phyloP scores from a whole-genome alignment of 176 grass and related monocot genomes.

The Zoysia japonica region DNA sequence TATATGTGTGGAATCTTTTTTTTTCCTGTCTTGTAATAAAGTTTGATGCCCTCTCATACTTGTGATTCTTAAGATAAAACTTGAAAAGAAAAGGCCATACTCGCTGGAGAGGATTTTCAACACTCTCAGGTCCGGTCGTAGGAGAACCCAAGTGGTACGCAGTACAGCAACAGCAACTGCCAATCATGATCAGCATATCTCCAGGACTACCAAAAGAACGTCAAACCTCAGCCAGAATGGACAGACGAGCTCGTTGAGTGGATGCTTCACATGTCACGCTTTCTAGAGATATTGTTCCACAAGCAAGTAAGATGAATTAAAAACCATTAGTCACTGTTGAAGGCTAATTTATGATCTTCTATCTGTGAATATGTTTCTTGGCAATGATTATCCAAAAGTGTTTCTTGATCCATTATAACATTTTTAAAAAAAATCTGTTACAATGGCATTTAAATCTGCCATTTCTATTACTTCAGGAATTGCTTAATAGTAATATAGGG shows the following conservation, averaged over 20 bases:
- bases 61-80: conserved; percentile 61
- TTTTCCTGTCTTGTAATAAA: background rate
- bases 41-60: conserved; percentile 23
- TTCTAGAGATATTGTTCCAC: conserved; percentile 45
- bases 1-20: background rate
- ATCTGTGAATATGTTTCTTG: conserved; percentile 16
- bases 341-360: background rate
- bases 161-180: conserved; percentile 23
- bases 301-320: conserved; percentile 38
- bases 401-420: conserved; percentile 15
- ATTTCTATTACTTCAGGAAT: background rate
- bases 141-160: conserved; percentile 65
- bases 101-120: conserved; percentile 77
- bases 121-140: conserved; percentile 55
- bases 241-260: conserved; percentile 63
- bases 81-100: conserved; percentile 67
- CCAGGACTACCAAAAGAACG: conserved; percentile 47
- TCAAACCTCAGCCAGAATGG: conserved; percentile 55
- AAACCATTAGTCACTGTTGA: conserved; percentile 7
- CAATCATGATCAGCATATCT: conserved; percentile 52
- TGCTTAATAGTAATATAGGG: background rate
- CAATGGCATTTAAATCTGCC: background rate
- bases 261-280: conserved; percentile 81
- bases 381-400: conserved; percentile 4
- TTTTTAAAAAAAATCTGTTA: background rate